Evolutionary conservation across 73 alveolate genomes (phyloP).

Genomic region (Tetrahymena borealis): DNA sequence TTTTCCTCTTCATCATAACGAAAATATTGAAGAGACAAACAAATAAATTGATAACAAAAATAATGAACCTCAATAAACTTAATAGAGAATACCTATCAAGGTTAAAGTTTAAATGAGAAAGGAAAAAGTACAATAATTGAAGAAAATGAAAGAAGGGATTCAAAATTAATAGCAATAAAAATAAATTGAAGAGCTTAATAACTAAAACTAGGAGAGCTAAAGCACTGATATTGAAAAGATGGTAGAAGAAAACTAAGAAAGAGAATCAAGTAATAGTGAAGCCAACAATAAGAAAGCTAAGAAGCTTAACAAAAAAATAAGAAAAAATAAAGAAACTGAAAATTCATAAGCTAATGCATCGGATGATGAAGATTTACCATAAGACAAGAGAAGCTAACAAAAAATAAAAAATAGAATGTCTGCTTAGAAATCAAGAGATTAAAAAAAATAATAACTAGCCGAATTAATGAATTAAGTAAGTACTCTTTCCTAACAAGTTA

Average conservation of each 20-base stretch:
- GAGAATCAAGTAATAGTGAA: not conserved
- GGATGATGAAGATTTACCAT: not conserved
- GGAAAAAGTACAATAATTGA: not conserved
- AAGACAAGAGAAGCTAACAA: conserved; percentile 7
- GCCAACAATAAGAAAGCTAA: not conserved
- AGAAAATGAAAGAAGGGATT: not conserved
- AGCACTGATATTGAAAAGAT: not conserved
- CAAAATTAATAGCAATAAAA: not conserved
- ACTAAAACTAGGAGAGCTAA: not conserved
- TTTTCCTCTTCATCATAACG: no score
- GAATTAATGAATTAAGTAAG: not conserved
- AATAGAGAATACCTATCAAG: not conserved
- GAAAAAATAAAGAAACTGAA: not conserved
- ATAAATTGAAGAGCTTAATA: not conserved
- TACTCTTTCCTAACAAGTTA: not conserved
- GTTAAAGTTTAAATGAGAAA: not conserved
- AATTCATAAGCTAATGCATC: not conserved
- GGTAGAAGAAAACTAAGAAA: not conserved
- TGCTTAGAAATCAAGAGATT: conserved; percentile 34
- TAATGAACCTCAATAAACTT: no score
- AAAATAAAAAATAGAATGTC: conserved; percentile 37
- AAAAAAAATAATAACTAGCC: not conserved
- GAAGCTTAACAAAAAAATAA: not conserved
- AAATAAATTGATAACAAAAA: no score
- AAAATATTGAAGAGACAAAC: no score